phyloP scores from a whole-genome alignment of 257 asterid species.

The Nicotiana obtusifolia region DNA sequence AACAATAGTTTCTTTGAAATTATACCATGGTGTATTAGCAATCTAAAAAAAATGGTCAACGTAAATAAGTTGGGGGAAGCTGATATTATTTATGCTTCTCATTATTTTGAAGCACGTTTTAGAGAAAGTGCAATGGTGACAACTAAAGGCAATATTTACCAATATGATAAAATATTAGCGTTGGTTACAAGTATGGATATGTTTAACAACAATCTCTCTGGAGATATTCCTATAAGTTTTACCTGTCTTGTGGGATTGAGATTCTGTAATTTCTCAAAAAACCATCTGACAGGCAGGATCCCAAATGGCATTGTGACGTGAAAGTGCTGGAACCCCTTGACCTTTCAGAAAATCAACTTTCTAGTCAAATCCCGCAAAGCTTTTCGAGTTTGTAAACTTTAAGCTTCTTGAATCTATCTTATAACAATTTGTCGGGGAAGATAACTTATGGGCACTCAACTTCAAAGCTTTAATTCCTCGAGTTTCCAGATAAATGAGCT shows the following conservation, averaged over 20 bases:
- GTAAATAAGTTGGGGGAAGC: not conserved
- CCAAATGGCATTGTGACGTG: slow-evolving; percentile 6
- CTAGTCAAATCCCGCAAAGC: no score
- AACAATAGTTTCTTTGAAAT: not conserved
- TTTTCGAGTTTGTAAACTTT: no score
- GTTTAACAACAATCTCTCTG: slow-evolving; percentile 8
- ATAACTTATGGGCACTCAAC: no score
- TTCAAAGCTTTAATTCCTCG: no score
- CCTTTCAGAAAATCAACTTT: no score
- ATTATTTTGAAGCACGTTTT: no score
- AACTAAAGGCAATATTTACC: slow-evolving; percentile 13
- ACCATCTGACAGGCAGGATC: no score
- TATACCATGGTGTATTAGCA: slow-evolving; percentile 20
- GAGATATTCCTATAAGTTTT: slow-evolving; percentile 17
- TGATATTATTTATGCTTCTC: not conserved
- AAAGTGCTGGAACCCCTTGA: slow-evolving; percentile 1
- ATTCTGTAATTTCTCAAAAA: no score
- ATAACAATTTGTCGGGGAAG: no score
- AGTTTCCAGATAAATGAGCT: no score
- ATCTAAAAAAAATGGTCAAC: slow-evolving; percentile 24
- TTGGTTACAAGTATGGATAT: slow-evolving; percentile 18
- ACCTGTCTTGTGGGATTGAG: slow-evolving; percentile 14
- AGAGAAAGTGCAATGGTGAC: slow-evolving; percentile 9
- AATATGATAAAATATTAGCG: not conserved
- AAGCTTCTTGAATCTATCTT: no score